Evolutionary conservation across 768 basidiomycete species (phyloP).

Genomic region (Cystobasidium tubakii): DNA sequence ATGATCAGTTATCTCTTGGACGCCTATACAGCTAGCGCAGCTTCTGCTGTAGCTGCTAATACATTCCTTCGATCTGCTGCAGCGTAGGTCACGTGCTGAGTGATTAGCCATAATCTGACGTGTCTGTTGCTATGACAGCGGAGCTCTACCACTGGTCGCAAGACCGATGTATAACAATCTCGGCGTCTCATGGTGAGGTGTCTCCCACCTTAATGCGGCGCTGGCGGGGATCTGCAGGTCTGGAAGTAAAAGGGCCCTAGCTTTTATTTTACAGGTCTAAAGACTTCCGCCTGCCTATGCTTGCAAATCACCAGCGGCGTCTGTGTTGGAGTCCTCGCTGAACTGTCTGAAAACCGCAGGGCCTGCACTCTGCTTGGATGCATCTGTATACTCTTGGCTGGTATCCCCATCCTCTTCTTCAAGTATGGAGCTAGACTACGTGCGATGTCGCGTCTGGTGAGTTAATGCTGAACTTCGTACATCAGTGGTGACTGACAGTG

Average conservation of each 20-base stretch:
- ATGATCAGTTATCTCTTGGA: constrained; percentile 47
- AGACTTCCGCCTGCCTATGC: no score
- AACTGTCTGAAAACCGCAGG: no score
- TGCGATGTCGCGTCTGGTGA: constrained; percentile 3
- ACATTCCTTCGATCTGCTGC: constrained; percentile 48
- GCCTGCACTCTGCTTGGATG: constrained; percentile 42
- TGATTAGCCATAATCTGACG: constrained; percentile 1
- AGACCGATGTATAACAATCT: constrained; percentile 48
- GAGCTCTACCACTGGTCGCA: constrained; percentile 47
- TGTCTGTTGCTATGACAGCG: constrained; percentile 16
- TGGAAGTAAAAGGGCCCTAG: no score
- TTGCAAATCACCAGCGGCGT: no score
- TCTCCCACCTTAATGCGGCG: no score
- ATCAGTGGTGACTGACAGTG: not conserved
- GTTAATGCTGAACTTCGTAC: not conserved
- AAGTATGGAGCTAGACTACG: constrained; percentile 22
- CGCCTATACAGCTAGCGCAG: constrained; percentile 47
- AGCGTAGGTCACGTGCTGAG: constrained; percentile 33
- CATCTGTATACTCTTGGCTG: constrained; percentile 28
- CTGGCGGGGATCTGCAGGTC: no score
- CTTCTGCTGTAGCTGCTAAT: constrained; percentile 47
- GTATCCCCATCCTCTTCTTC: constrained; percentile 41
- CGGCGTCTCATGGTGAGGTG: constrained; percentile 44
- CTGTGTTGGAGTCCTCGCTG: no score
- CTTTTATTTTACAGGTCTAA: no score